Base-by-base conservation (phyloP, 352 stramenopile genomes). In the Phytophthora citricola region DNA sequence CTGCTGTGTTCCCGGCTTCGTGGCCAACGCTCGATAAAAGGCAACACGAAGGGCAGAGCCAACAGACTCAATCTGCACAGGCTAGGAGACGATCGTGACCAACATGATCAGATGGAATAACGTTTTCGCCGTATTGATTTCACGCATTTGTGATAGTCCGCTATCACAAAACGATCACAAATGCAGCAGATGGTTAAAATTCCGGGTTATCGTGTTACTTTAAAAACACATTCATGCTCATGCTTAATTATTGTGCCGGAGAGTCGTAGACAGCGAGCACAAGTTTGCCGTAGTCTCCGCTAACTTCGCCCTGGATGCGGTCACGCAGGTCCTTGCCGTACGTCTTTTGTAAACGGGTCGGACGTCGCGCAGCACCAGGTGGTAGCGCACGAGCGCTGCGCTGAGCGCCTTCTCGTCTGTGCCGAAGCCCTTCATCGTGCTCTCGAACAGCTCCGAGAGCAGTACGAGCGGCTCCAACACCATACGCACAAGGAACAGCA, bases 301-400 rank as follows among this genome's bases (percentile, higher is more conserved):
- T 92, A 34, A 78, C 79, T 71, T 94, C 85, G 38, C 85, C 83
- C 65, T 94, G 75, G 64, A 94, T 92, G 64, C 86, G 82, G 49
- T 94, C 83, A 53, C 84, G 86, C 34, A 94, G 76, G 49, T 91
- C 83, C 75, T 89, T 91, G 43, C 72, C 74, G 73, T 92, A 93
- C 56, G 58, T 72, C 62, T 92, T 87, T 92, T 86, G 76, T 92
- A 94, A 31, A 81, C 81, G 26, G 86, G 75, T 63, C 81, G 83
- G 75, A 94, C 80, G 63, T 93, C 81, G 20, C 70, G 58, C 32
- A 93, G 76, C 49, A 92, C 82, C 27, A 84, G 79, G 70, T 92
- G 85, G 79, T 94, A 94, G 47, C 87, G 87, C 57, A 94, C 85
- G 31, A 93, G 54, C 15, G 76, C 73, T 15, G 76, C 61, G 47